A percentile compares a stretch with the other conserved stretches of the same genome.
Conservation (phyloP, 2,329 filamentous ascomycete genomes). For the Byssoonygena ceratinophila region DNA sequence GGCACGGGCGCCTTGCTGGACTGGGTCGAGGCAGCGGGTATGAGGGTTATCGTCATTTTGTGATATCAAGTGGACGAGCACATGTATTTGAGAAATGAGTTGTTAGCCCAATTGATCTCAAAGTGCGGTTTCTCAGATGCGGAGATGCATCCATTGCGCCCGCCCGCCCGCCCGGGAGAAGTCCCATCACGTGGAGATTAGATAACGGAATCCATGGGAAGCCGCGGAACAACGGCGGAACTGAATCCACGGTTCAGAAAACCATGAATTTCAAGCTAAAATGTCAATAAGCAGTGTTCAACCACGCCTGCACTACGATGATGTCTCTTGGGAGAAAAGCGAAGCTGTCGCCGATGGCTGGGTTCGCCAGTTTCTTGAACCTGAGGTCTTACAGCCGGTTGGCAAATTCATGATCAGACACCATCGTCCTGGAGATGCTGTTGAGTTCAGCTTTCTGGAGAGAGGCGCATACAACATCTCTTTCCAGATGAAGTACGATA, state of each 20-base stretch:
- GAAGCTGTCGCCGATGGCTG: neutral
- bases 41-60: too few relatives aligned
- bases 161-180: too few relatives aligned
- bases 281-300: neutral
- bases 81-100: too few relatives aligned
- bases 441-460: neutral
- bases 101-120: too few relatives aligned
- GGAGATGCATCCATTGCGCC: neutral
- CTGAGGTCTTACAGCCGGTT: neutral
- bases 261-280: too few relatives aligned
- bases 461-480: constrained; percentile 20
- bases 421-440: neutral
- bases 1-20: too few relatives aligned
- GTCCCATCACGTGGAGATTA: neutral
- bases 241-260: neutral
- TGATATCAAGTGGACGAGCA: too few relatives aligned
- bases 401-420: neutral
- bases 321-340: neutral
- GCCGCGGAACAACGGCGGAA: neutral
- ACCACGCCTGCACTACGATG: neutral
- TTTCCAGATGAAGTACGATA: constrained; percentile 18
- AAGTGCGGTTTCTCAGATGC: neutral
- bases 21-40: too few relatives aligned
- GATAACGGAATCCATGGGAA: neutral
- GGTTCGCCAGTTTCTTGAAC: neutral